A percentile compares a stretch with the other conserved stretches of the same genome.
These are phyloP conservation scores for Spathaspora jeffriesii DNA, from an alignment of 1,139 yeast species.

Conservation along the genomic window DNA sequence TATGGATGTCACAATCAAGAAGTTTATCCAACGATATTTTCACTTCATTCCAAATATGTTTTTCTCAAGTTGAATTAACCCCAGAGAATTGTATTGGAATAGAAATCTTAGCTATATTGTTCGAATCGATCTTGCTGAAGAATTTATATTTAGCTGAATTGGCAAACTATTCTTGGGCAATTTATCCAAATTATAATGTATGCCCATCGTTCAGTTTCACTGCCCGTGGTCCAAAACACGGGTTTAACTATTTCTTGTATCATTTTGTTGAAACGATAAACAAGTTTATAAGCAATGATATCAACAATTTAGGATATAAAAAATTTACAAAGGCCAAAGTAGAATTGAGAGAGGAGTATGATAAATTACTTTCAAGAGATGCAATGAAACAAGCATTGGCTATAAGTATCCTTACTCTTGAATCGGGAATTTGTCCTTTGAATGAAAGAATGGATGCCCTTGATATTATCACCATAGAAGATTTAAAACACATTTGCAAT, in stretches of 20 bases:
- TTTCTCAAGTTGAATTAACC: slow-evolving; percentile 21
- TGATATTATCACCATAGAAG: slow-evolving; percentile 25
- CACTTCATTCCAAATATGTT: slow-evolving; percentile 45
- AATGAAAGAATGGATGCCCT: slow-evolving; percentile 46
- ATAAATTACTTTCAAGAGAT: slow-evolving; percentile 30
- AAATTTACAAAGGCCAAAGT: slow-evolving; percentile 45
- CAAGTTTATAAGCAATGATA: slow-evolving; percentile 12
- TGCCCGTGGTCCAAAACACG: slow-evolving; percentile 47
- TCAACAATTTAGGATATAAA: slow-evolving; percentile 20
- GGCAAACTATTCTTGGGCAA: slow-evolving; percentile 55
- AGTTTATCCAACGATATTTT: slow-evolving; percentile 19
- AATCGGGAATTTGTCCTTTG: slow-evolving; percentile 50
- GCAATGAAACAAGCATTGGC: slow-evolving; percentile 47
- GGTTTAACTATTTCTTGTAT: slow-evolving; percentile 28
- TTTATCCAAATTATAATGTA: slow-evolving; percentile 52
- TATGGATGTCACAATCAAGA: slow-evolving; percentile 40
- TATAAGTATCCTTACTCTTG: slow-evolving; percentile 51
- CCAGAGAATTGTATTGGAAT: slow-evolving; percentile 38
- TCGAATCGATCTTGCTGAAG: slow-evolving; percentile 38
- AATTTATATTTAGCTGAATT: slow-evolving; percentile 50
- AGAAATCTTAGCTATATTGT: slow-evolving; percentile 50
- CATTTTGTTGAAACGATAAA: slow-evolving; percentile 21
- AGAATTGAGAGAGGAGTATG: slow-evolving; percentile 42
- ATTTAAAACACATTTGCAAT: slow-evolving; percentile 20
- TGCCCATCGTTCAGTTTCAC: slow-evolving; percentile 49